Percentiles rank a stretch among this genome's conserved stretches.
Evolutionary conservation across 2,329 filamentous ascomycete genomes (phyloP).

Genomic region (Fusarium mangiferae): DNA sequence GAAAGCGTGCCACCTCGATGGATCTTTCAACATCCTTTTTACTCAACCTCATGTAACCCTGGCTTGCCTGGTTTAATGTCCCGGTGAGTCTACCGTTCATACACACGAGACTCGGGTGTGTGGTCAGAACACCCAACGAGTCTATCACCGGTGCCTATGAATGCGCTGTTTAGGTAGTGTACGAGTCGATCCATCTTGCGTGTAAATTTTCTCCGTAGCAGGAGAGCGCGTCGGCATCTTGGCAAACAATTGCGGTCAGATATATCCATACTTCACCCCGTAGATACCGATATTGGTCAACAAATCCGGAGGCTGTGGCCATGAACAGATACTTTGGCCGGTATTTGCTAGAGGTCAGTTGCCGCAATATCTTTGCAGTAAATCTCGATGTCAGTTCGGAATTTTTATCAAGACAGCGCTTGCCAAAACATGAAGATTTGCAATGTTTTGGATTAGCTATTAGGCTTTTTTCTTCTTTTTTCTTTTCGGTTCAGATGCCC

Average conservation of each 20-base stretch:
- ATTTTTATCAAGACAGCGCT: not conserved
- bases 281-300: not conserved
- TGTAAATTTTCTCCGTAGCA: slow-evolving; percentile 9
- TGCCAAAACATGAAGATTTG: not conserved
- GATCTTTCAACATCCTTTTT: slow-evolving; percentile 6
- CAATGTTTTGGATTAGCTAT: not conserved
- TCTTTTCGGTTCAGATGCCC: not conserved
- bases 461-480: not conserved
- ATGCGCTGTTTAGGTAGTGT: slow-evolving; percentile 16
- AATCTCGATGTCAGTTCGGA: not conserved
- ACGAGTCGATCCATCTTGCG: slow-evolving; percentile 22
- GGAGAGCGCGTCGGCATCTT: slow-evolving; percentile 5
- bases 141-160: slow-evolving; percentile 1
- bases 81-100: not conserved
- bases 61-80: not conserved
- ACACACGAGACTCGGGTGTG: not conserved
- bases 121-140: slow-evolving; percentile 1
- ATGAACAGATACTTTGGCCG: not conserved
- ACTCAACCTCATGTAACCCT: slow-evolving; percentile 1
- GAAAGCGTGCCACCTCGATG: slow-evolving; percentile 23
- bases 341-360: not conserved
- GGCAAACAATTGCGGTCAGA: not conserved
- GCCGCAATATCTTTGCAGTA: not conserved
- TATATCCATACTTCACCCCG: not conserved
- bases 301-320: not conserved